These are phyloP conservation scores for Wickerhamomyces bovis DNA, from an alignment of 805 yeast genomes.

Conservation along the genomic window DNA sequence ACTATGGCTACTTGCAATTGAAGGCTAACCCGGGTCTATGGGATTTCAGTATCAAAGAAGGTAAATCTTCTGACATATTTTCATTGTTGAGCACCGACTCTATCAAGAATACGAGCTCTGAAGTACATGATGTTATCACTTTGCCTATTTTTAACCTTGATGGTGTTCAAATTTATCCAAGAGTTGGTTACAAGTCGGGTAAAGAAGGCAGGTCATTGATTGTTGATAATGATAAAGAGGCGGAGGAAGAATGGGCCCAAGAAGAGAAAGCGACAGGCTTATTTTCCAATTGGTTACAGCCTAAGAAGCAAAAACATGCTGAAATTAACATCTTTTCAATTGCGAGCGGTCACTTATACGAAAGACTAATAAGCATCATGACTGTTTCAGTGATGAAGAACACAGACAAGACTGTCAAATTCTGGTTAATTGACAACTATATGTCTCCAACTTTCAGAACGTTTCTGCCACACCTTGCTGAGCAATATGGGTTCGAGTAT, in stretches of 20 bases:
- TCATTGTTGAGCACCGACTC: constrained; percentile 30
- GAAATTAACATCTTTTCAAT: constrained; percentile 76
- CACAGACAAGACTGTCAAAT: constrained; percentile 60
- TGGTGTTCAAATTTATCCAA: constrained; percentile 42
- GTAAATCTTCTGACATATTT: constrained; percentile 38
- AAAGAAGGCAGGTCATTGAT: constrained; percentile 24
- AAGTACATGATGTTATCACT: constrained; percentile 12
- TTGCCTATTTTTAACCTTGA: constrained; percentile 37
- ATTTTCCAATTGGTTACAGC: constrained; percentile 11
- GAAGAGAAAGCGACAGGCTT: constrained; percentile 11
- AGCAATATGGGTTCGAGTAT: constrained; percentile 55
- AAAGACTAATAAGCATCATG: constrained; percentile 72
- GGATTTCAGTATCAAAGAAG: constrained; percentile 41
- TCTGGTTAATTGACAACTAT: constrained; percentile 83
- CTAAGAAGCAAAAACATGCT: constrained; percentile 32
- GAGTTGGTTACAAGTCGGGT: constrained; percentile 37
- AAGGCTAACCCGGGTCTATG: constrained; percentile 68
- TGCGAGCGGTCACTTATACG: constrained; percentile 79
- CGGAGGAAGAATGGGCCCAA: background rate
- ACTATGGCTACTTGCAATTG: constrained; percentile 80
- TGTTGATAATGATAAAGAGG: constrained; percentile 10
- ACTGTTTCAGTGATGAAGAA: constrained; percentile 66
- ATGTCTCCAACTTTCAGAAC: constrained; percentile 63
- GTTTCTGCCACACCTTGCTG: constrained; percentile 54
- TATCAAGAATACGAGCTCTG: background rate